Percentiles rank a stretch among this genome's conserved stretches.
Conservation (phyloP, 176 grass and related monocot genomes). For the Phyllostachys edulis region DNA sequence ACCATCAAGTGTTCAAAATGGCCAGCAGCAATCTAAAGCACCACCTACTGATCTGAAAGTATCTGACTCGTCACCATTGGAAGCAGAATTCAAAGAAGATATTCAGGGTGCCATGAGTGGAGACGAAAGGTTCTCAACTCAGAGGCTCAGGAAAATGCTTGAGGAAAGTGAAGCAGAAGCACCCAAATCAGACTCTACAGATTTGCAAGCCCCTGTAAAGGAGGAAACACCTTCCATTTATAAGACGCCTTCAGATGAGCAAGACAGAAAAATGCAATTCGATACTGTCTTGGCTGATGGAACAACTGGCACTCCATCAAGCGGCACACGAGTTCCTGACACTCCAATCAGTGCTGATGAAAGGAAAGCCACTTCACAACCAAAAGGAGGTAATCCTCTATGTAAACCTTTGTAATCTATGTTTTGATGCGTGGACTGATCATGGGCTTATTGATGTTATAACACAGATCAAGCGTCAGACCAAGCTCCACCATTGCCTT, state of each 20-base stretch:
- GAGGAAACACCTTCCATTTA: constrained; percentile 10
- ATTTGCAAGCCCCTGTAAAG: constrained; percentile 14
- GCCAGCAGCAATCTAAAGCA: constrained; percentile 18
- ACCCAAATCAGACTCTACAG: not conserved
- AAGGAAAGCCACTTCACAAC: constrained; percentile 5
- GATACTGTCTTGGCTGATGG: not conserved
- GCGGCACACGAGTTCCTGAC: not conserved
- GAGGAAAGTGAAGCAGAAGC: not conserved
- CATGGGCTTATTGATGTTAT: not conserved
- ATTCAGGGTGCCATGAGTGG: not conserved
- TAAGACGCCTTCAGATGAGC: constrained; percentile 25
- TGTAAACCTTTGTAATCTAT: not conserved
- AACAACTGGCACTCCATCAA: constrained; percentile 13
- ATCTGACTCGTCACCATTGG: constrained; percentile 10
- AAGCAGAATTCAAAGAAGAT: constrained; percentile 20
- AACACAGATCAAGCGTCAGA: constrained; percentile 7
- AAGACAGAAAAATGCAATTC: constrained; percentile 16
- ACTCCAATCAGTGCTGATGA: constrained; percentile 21
- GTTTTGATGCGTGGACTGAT: constrained; percentile 3
- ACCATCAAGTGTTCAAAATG: constrained; percentile 11
- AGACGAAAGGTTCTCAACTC: constrained; percentile 32
- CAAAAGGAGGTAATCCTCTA: not conserved
- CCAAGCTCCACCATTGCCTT: not conserved
- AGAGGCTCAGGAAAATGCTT: constrained; percentile 40
- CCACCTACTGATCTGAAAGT: not conserved